Conservation (phyloP, 1,284 basidiomycete genomes). For the Sporisorium scitamineum region DNA sequence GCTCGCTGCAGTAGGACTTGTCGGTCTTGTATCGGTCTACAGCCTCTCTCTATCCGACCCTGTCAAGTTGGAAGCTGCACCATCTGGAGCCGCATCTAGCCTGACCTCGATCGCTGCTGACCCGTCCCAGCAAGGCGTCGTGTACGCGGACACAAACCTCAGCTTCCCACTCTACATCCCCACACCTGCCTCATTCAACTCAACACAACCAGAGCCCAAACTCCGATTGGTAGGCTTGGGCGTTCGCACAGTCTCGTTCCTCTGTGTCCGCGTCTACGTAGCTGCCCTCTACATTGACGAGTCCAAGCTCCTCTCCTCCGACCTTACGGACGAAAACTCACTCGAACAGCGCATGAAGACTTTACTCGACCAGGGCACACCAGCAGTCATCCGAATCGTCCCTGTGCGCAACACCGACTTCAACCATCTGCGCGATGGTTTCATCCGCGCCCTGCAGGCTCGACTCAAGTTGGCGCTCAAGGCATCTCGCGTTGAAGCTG, state of each 20-base stretch:
- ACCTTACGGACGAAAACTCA: neutral
- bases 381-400: slow-evolving; percentile 71
- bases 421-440: slow-evolving; percentile 85
- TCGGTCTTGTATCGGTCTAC: slow-evolving; percentile 12
- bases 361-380: slow-evolving; percentile 48
- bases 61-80: slow-evolving; percentile 26
- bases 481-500: slow-evolving; percentile 9
- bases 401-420: slow-evolving; percentile 84
- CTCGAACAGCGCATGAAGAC: slow-evolving; percentile 39
- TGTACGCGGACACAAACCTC: slow-evolving; percentile 40
- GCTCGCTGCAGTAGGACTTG: slow-evolving; percentile 5
- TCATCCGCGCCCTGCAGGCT: slow-evolving; percentile 78
- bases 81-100: slow-evolving; percentile 4
- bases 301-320: neutral
- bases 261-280: slow-evolving; percentile 84
- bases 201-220: slow-evolving; percentile 69
- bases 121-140: slow-evolving; percentile 21
- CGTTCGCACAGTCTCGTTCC: slow-evolving; percentile 83
- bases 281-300: slow-evolving; percentile 87
- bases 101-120: slow-evolving; percentile 8
- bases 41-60: neutral
- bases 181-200: slow-evolving; percentile 15
- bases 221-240: slow-evolving; percentile 79
- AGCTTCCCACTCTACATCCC: slow-evolving; percentile 42
- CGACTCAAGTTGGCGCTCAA: slow-evolving; percentile 74